These are phyloP conservation scores for Moricandia arvensis DNA, from an alignment of 345 rosid genomes.

Conservation along the genomic window DNA sequence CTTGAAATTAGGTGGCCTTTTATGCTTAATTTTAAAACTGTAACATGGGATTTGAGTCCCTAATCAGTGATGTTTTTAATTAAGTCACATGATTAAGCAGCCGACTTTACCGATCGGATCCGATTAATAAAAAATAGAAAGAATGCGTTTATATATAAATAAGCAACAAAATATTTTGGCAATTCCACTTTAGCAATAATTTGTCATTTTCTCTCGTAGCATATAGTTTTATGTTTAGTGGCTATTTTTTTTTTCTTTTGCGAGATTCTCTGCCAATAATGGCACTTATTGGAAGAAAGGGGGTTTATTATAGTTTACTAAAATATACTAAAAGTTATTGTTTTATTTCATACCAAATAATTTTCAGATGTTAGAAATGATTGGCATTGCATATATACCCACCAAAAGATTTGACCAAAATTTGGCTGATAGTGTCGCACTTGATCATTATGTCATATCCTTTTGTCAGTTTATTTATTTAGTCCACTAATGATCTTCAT, in stretches of 20 bases:
- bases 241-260: not conserved
- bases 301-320: constrained; percentile 15
- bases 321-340: not conserved
- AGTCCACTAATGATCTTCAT: constrained; percentile 32
- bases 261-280: constrained; percentile 42
- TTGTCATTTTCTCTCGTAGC: constrained; percentile 4
- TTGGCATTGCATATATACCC: constrained; percentile 39
- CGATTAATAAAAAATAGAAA: constrained; percentile 18
- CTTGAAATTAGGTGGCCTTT: constrained; percentile 30
- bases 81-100: constrained; percentile 35
- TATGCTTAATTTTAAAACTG: not conserved
- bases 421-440: constrained; percentile 32
- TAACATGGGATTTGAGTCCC: constrained; percentile 34
- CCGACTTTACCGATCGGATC: constrained; percentile 31
- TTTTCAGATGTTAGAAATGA: constrained; percentile 41
- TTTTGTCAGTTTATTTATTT: constrained; percentile 7
- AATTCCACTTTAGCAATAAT: constrained; percentile 24
- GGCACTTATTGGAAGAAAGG: constrained; percentile 23
- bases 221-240: not conserved
- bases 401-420: constrained; percentile 39
- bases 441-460: constrained; percentile 12
- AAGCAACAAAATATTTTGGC: not conserved
- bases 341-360: constrained; percentile 30
- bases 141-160: constrained; percentile 18
- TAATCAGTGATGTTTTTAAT: not conserved